Evolutionary conservation across 176 grass and related monocot genomes (phyloP).

Genomic region (Juncus inflexus): DNA sequence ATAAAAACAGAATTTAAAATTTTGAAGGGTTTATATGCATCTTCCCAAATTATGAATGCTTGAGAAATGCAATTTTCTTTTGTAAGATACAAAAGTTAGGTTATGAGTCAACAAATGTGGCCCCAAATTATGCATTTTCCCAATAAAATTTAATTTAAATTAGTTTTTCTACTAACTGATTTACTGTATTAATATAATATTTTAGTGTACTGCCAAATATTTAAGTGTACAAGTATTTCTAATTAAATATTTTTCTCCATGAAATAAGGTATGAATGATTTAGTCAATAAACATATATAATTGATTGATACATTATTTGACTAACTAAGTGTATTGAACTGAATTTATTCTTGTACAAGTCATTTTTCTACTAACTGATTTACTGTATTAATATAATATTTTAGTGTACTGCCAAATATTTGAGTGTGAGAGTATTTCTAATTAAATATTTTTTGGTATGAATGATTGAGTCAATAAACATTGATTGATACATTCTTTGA

Average conservation of each 20-base stretch:
- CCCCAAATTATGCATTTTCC: not conserved
- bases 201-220: not conserved
- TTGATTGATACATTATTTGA: conserved; percentile 7
- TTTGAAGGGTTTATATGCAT: not conserved
- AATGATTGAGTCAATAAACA: not conserved
- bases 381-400: not conserved
- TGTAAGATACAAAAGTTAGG: conserved; percentile 21
- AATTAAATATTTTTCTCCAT: not conserved
- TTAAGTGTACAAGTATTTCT: not conserved
- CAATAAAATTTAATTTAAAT: not conserved
- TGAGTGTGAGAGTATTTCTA: not conserved
- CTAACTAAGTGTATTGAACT: no score
- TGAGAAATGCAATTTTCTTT: conserved; percentile 9
- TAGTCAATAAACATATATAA: not conserved
- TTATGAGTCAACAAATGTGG: conserved; percentile 9
- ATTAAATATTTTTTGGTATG: not conserved
- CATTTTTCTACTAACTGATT: not conserved
- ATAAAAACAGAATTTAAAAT: not conserved
- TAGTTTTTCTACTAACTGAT: not conserved
- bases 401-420: not conserved
- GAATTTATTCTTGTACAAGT: not conserved
- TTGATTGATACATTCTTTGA: conserved; percentile 5
- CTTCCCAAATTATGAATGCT: conserved; percentile 9
- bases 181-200: not conserved
- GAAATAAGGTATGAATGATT: not conserved